These are phyloP conservation scores for Raffaelea arxii DNA, from an alignment of 2,329 filamentous ascomycete genomes.

Conservation along the genomic window DNA sequence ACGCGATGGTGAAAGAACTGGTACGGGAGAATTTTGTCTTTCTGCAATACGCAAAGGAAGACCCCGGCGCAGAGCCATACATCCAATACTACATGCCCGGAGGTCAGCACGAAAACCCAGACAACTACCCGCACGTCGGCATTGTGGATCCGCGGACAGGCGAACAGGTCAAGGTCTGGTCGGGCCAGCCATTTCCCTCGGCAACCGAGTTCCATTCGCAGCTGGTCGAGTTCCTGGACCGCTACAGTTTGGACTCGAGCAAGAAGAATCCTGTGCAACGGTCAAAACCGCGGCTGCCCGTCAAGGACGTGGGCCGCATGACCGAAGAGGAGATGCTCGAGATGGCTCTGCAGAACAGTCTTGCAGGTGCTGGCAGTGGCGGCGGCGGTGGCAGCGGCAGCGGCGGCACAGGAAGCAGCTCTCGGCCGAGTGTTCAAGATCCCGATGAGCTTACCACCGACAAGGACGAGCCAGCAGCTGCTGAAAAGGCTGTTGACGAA, in stretches of 20 bases:
- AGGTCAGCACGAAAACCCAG: conserved; percentile 63
- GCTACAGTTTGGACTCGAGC: conserved; percentile 79
- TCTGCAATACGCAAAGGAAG: conserved; percentile 84
- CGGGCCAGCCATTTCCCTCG: conserved; percentile 67
- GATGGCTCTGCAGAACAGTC: conserved; percentile 82
- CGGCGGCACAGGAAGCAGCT: conserved; percentile 26
- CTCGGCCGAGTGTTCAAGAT: conserved; percentile 54
- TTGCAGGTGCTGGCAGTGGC: conserved; percentile 39
- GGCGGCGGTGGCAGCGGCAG: not conserved
- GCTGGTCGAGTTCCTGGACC: conserved; percentile 90
- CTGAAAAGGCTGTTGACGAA: conserved; percentile 33
- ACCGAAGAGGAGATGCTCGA: conserved; percentile 97
- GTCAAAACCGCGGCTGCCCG: conserved; percentile 53
- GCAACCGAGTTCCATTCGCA: conserved; percentile 75
- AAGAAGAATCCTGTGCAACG: conserved; percentile 91
- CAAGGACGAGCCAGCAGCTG: conserved; percentile 43
- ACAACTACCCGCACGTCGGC: conserved; percentile 90
- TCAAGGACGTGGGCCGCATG: conserved; percentile 74
- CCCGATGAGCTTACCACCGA: conserved; percentile 78
- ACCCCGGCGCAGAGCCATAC: conserved; percentile 68
- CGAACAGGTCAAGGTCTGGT: conserved; percentile 96
- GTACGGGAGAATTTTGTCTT: conserved; percentile 92
- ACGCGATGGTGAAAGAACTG: conserved; percentile 65
- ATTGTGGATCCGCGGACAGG: conserved; percentile 93
- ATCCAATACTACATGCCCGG: conserved; percentile 78